phyloP scores from a whole-genome alignment of 768 basidiomycete species.

The Boletus edulis region DNA sequence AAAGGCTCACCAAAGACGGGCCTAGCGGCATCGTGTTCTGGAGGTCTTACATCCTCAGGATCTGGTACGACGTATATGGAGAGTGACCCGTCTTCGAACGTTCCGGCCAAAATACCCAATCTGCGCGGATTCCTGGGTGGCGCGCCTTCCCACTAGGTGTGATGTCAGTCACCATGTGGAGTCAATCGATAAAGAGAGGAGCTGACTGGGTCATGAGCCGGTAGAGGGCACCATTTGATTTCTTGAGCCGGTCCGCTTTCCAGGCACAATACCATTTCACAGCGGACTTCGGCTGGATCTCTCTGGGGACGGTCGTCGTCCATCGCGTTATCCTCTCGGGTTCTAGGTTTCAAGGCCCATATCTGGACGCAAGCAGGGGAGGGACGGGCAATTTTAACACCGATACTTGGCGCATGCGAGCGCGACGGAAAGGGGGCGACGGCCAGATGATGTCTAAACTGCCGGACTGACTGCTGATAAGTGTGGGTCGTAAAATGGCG shows the following conservation, averaged over 20 bases:
- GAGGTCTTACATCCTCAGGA: constrained; percentile 50
- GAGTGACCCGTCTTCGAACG: constrained; percentile 85
- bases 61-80: constrained; percentile 79
- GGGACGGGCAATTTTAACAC: constrained; percentile 54
- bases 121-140: constrained; percentile 43
- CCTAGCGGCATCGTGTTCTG: constrained; percentile 23
- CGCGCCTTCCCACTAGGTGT: constrained; percentile 18
- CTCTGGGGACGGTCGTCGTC: constrained; percentile 24
- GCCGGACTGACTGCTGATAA: constrained; percentile 39
- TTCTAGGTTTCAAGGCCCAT: constrained; percentile 57
- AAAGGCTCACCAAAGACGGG: constrained; percentile 52
- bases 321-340: constrained; percentile 7
- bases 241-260: constrained; percentile 79
- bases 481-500: not conserved
- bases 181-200: not conserved
- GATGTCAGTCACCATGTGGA: not conserved
- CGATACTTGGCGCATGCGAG: constrained; percentile 64
- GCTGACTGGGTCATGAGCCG: constrained; percentile 63
- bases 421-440: constrained; percentile 70
- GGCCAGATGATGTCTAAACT: constrained; percentile 77
- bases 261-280: constrained; percentile 84
- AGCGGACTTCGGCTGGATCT: constrained; percentile 44
- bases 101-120: constrained; percentile 80
- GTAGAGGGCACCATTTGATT: constrained; percentile 91
- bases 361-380: constrained; percentile 77